Evolutionary conservation across 1,284 basidiomycete genomes (phyloP).

Genomic region (Ceratobasidium sp.): DNA sequence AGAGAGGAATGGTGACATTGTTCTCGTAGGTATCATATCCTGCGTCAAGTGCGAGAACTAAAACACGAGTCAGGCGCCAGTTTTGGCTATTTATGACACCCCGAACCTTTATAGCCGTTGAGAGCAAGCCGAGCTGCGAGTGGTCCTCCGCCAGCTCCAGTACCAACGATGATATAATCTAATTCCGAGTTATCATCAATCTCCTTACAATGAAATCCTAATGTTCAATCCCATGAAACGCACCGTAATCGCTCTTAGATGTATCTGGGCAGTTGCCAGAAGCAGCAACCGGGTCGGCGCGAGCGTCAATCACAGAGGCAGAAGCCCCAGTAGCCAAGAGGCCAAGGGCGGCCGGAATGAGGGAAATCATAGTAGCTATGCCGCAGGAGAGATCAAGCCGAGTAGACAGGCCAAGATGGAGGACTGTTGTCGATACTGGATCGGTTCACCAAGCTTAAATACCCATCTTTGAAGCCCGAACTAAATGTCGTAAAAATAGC

Average conservation of each 20-base stretch:
- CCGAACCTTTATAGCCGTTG: constrained; percentile 38
- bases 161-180: too few species aligned
- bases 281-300: background rate
- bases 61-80: too few species aligned
- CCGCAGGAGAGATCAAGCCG: background rate
- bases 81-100: background rate
- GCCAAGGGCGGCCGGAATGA: background rate
- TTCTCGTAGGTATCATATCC: constrained; percentile 22
- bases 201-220: too few species aligned
- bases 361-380: background rate
- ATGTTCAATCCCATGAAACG: background rate
- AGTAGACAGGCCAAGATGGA: background rate
- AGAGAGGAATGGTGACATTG: constrained; percentile 25
- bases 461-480: background rate
- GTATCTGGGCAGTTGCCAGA: constrained; percentile 2
- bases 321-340: background rate
- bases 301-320: too few species aligned
- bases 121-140: too few species aligned
- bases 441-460: background rate
- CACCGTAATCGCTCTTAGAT: background rate
- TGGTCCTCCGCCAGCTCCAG: too few species aligned
- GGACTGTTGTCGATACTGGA: background rate
- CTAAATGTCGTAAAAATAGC: background rate
- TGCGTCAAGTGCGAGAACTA: too few species aligned
- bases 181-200: background rate